Conservation (phyloP, 1,284 basidiomycete genomes). For the Irpex sp. region DNA sequence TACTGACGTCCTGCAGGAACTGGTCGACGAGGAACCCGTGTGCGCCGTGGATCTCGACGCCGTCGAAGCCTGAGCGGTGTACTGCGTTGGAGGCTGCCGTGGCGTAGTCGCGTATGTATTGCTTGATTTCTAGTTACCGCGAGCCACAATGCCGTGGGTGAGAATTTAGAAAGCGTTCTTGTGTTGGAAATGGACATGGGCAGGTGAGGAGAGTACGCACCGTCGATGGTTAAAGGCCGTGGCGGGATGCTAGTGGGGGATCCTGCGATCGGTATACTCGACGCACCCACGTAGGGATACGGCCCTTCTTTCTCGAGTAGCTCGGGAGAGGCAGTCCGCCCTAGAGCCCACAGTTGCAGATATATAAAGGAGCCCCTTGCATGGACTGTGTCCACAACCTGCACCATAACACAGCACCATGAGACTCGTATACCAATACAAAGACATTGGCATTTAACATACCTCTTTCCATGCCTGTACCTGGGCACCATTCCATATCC, state of each 20-base stretch:
- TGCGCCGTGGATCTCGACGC: conserved; percentile 31
- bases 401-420: not conserved
- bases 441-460: conserved; percentile 1
- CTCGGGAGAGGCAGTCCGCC: conserved; percentile 31
- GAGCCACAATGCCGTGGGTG: not conserved
- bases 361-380: conserved; percentile 37
- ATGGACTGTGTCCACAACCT: conserved; percentile 28
- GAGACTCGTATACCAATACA: not conserved
- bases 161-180: no score
- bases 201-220: not conserved
- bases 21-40: conserved; percentile 42
- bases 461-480: conserved; percentile 41
- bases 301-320: conserved; percentile 27
- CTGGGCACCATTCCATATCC: conserved; percentile 40
- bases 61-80: conserved; percentile 43
- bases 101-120: conserved; percentile 35
- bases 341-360: conserved; percentile 45
- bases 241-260: conserved; percentile 26
- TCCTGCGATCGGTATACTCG: conserved; percentile 35
- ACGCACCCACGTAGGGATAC: conserved; percentile 32
- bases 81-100: conserved; percentile 41
- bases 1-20: conserved; percentile 40
- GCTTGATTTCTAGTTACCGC: conserved; percentile 24
- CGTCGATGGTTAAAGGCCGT: conserved; percentile 30
- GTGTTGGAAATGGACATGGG: no score